Conservation (phyloP, 805 yeast genomes). For the Komagataella mondaviorum region DNA sequence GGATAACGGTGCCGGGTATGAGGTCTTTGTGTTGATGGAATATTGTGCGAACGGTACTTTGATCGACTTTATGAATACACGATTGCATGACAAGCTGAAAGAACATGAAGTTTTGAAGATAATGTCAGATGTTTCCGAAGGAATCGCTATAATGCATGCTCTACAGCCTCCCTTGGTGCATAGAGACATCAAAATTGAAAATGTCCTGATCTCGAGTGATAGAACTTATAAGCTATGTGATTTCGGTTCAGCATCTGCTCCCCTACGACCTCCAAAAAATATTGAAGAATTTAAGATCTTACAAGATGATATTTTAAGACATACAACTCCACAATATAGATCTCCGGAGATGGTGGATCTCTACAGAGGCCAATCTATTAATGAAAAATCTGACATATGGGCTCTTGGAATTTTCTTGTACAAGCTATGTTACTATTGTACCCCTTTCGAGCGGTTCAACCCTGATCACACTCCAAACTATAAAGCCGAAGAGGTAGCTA, state of each 20-base stretch:
- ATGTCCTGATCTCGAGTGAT: constrained; percentile 48
- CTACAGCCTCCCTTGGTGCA: constrained; percentile 60
- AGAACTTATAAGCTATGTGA: constrained; percentile 63
- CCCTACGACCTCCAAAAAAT: constrained; percentile 47
- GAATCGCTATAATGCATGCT: constrained; percentile 69
- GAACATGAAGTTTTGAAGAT: constrained; percentile 59
- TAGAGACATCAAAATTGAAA: constrained; percentile 74
- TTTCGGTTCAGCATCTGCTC: constrained; percentile 68
- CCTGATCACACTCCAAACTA: constrained; percentile 20
- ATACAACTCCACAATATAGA: constrained; percentile 78
- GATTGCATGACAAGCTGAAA: constrained; percentile 49
- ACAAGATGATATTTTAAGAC: constrained; percentile 58
- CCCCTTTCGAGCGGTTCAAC: constrained; percentile 56
- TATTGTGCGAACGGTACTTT: constrained; percentile 63
- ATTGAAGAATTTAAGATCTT: constrained; percentile 45
- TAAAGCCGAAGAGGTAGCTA: constrained; percentile 45
- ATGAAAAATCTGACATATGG: constrained; percentile 80
- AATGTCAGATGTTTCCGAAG: constrained; percentile 57
- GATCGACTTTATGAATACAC: constrained; percentile 68
- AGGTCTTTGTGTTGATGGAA: constrained; percentile 72
- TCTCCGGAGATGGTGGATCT: constrained; percentile 79
- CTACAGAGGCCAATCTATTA: constrained; percentile 52
- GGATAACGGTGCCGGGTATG: constrained; percentile 39
- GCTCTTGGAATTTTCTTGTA: constrained; percentile 70
- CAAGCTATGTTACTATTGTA: constrained; percentile 68